Evolutionary conservation across 1,139 yeast genomes (phyloP), one percentile per base, ranked within the genome.

Genomic region (Taphrina pruni): DNA sequence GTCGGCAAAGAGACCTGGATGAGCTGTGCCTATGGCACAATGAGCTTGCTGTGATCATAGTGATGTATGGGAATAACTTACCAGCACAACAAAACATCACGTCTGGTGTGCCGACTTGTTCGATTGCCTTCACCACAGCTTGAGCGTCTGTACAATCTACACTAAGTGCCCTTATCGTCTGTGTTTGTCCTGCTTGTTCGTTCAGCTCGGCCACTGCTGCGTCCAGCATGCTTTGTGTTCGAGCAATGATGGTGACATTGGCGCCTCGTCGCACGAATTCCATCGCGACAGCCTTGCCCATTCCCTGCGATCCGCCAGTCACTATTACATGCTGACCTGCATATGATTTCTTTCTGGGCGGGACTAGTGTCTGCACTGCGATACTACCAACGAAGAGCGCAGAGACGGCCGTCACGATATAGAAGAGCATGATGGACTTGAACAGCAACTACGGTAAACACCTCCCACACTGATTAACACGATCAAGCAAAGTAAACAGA

Each of bases 251-350:
- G 0, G 88, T 81, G 6, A 93, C 90, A 71, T 80, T 80, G 62
- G 94, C 90, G 6, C 89, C 88, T 36, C 78, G 76, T 2, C 79
- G 72, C 70, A 85, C 87, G 61, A 88, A 79, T 71, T 85, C 82
- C 52, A 81, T 80, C 0, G 97, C 97, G 69, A 95, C 77, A 60
- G 90, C 89, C 1, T 87, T 87, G 0, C 99, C 99, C 0, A 94
- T 81, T 0, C 99, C 99, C 75, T 94, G 99, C 0, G 98, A 92
- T 0, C 94, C 99, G 1, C 99, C 99, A 0, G 97, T 85, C 21
- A 95, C 83, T n/a, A 94, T 83, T 1, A 90, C 93, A 0, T 85
- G 77, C 77, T 88, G 60, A 1, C 61, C 61, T 14, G 45, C 32
- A 38, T 64, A 64, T 45, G 46, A 20, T 36, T 17, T n/a, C 48